Evolutionary conservation across 108 stramenopile genomes (phyloP), one percentile per base, ranked within the genome.

Genomic region (Bacterosira constricta): DNA sequence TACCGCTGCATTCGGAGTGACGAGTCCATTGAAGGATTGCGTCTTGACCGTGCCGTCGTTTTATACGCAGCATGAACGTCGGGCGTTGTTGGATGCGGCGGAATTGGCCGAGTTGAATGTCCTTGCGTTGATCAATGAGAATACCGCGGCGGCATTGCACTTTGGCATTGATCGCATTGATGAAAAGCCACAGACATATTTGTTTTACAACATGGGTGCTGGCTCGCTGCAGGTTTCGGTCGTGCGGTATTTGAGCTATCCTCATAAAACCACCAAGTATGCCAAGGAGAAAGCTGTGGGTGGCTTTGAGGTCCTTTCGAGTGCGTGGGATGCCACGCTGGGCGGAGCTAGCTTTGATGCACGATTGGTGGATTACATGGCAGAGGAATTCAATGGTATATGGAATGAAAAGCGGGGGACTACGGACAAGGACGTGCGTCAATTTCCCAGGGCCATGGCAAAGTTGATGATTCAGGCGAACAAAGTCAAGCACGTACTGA

Each of bases 131-230:
- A 90, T 99, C 71, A 98, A 99, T 41, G 98, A 99, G 76, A 98
- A 96, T 73, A 96, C 98, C 6, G 99, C 99, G 13, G 96, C 98
- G 8, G 98, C 97, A 8, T 72, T 99, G 15, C 97, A 99, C 66
- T 98, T 90, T 79, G 97, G 91, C 9, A 96, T 99, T 84, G 97
- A 99, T 79, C 89, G 96, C 46, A 81, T 89, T 30, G 96, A 96
- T 27, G 88, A 94, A 47, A 83, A 79, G 2, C 79, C 76, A n/a
- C 64, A 92, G 67, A 84, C 76, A 36, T 84, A 97, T 36, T 70
- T 99, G 36, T 98, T 99, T 80, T 99, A 98, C 93, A 99, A 99
- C 88, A 87, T 98, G 88, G 99, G 99, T 38, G 96, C 95, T 7
- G 85, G 84, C 18, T 74, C 91, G 13, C 61, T 95, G 32, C 97